Evolutionary conservation across 306 rosid genomes (phyloP), one percentile per base, ranked within the genome.

Genomic region (Luffa aegyptiaca): DNA sequence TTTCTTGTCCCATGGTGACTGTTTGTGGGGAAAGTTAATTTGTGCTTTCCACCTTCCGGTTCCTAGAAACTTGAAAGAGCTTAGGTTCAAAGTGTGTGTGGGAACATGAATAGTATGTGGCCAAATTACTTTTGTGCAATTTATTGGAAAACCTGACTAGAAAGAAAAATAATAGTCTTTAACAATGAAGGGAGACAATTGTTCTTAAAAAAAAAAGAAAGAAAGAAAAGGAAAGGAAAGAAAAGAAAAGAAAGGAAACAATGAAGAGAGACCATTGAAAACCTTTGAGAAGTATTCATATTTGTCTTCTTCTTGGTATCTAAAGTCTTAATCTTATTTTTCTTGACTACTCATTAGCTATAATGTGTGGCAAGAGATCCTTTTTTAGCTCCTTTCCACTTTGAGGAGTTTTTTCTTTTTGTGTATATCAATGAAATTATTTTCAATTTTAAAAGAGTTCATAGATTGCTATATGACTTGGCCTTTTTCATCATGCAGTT

Each of bases 401-500:
- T 39, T 17, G 31, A 17, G 46, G 11, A 16, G 71, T 64, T 65
- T 42, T 10, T 39, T 41, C 16, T 8, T 68, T 39, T 8, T 16
- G n/a, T 69, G n/a, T 68, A 8, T n/a, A 68, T 9, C 33, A 41
- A 68, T n/a, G 9, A 68, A 68, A 39, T 35, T 63, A 16, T 63
- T 62, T 57, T 63, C 70, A 64, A 35, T 35, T 61, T 61, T 61
- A 16, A 66, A 17, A 9, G 10, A 49, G n/a, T 16, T 73, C 4
- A 53, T 31, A 49, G 77, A 76, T 72, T 83, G 80, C 83, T 75
- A 69, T 64, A 73, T 52, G 35, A 73, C 62, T 80, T 49, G 44
- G 13, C 14, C 41, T 36, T 77, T 46, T 86, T 82, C 84, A 16
- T 82, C 85, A 41, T 75, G 83, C 97, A 95, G 97, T 82, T 95